These are phyloP conservation scores for Gossypium herbaceum DNA, from an alignment of 345 rosid genomes.

Conservation along the genomic window DNA sequence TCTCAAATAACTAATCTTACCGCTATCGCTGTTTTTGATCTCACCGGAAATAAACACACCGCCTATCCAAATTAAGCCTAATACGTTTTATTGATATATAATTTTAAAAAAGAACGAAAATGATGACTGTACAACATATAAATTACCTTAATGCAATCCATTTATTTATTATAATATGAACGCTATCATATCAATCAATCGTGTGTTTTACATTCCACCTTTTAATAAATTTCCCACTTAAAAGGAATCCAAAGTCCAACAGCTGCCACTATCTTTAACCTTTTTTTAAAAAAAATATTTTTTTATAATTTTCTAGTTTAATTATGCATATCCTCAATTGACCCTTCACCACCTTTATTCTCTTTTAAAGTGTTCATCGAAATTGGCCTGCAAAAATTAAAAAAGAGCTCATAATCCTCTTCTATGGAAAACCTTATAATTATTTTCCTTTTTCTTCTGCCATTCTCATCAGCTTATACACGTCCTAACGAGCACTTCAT, in stretches of 20 bases:
- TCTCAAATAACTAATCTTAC: no score
- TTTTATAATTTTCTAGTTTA: not conserved
- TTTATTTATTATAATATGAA: not conserved
- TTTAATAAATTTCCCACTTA: not conserved
- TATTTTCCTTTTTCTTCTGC: not conserved
- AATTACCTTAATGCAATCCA: not conserved
- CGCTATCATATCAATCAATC: not conserved
- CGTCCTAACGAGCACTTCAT: slow-evolving; percentile 39
- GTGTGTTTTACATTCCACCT: not conserved
- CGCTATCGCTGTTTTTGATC: no score
- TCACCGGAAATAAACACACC: no score
- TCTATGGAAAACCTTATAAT: slow-evolving; percentile 15
- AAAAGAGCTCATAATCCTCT: not conserved
- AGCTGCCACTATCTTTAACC: not conserved
- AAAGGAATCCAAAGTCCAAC: not conserved
- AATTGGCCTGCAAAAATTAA: not conserved
- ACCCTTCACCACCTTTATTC: not conserved
- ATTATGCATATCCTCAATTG: not conserved
- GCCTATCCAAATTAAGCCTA: no score
- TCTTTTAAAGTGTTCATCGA: not conserved
- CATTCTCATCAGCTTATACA: slow-evolving; percentile 18
- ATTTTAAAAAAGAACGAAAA: no score
- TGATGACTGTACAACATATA: no score
- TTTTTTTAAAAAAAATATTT: not conserved
- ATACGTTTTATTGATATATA: no score